These are phyloP conservation scores for Mucor velutinosus DNA, from an alignment of 371 early-diverging fungal genomes.

Conservation along the genomic window DNA sequence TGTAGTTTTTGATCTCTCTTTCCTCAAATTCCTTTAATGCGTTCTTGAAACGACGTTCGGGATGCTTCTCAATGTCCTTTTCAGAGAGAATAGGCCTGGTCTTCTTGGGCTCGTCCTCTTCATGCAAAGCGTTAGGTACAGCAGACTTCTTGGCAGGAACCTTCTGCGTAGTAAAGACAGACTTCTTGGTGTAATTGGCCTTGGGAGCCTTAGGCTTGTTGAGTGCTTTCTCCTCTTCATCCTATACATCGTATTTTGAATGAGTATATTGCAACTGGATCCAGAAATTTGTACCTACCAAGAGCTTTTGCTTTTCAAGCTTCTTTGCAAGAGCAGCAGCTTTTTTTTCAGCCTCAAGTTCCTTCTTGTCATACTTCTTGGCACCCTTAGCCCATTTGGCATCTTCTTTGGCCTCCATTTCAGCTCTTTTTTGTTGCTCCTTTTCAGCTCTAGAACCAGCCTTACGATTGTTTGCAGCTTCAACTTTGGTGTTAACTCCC, in stretches of 20 bases:
- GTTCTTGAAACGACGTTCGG: conserved; percentile 85
- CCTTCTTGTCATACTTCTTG: conserved; percentile 74
- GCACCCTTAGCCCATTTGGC: conserved; percentile 76
- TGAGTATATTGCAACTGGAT: background rate
- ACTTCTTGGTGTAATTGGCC: conserved; percentile 14
- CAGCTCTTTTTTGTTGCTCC: conserved; percentile 54
- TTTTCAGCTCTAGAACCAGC: conserved; percentile 67
- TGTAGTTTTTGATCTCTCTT: conserved; percentile 59
- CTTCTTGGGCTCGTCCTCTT: conserved; percentile 62
- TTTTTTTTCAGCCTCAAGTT: conserved; percentile 67
- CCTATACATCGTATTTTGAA: conserved; percentile 22
- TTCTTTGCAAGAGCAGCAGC: conserved; percentile 15
- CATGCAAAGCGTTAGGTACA: conserved; percentile 51
- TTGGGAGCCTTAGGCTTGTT: conserved; percentile 38
- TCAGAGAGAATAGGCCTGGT: conserved; percentile 74
- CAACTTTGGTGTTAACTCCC: conserved; percentile 49
- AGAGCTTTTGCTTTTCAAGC: conserved; percentile 30
- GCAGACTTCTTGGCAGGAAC: conserved; percentile 52
- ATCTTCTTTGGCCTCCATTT: conserved; percentile 59
- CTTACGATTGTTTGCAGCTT: conserved; percentile 77
- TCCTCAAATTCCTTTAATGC: conserved; percentile 77
- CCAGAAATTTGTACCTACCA: conserved; percentile 14
- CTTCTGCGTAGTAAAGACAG: conserved; percentile 11
- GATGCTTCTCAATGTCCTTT: conserved; percentile 78
- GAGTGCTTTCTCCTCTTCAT: conserved; percentile 46